Evolutionary conservation across 345 rosid genomes (phyloP).

Genomic region (Eucalyptus viminalis): DNA sequence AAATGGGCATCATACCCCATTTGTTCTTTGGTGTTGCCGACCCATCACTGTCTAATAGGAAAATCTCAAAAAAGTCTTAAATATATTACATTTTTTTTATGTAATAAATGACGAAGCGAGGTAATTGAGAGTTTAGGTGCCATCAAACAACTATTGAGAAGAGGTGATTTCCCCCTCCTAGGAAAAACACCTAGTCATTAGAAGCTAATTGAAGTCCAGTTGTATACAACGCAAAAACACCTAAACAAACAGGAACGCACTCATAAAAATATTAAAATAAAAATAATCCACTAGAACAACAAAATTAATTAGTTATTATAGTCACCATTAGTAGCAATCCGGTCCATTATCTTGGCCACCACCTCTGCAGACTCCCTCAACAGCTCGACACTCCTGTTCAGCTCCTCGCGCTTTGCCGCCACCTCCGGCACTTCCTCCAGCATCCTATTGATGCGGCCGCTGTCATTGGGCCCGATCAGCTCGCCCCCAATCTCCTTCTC

Average conservation of each 20-base stretch:
- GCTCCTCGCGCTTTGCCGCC: constrained; percentile 8
- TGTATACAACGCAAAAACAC: background rate
- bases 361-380: constrained; percentile 7
- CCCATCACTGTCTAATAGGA: background rate
- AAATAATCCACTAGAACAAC: background rate
- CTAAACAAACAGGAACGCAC: background rate
- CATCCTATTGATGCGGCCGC: constrained; percentile 5
- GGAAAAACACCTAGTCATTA: background rate
- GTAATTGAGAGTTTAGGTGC: constrained; percentile 29
- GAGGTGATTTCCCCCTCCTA: background rate
- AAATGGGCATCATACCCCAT: background rate
- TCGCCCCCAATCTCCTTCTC: constrained; percentile 1
- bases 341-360: background rate
- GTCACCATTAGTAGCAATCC: background rate
- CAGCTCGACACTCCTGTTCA: constrained; percentile 6
- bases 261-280: too few relatives aligned
- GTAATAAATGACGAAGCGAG: background rate
- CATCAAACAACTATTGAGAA: background rate
- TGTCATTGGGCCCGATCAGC: background rate
- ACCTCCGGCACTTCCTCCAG: constrained; percentile 9
- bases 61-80: too few relatives aligned
- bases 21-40: background rate
- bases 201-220: background rate
- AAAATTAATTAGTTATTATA: background rate
- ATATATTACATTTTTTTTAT: too few relatives aligned